Conservation (phyloP, 345 rosid genomes). For the Anastatica hierochuntica region DNA sequence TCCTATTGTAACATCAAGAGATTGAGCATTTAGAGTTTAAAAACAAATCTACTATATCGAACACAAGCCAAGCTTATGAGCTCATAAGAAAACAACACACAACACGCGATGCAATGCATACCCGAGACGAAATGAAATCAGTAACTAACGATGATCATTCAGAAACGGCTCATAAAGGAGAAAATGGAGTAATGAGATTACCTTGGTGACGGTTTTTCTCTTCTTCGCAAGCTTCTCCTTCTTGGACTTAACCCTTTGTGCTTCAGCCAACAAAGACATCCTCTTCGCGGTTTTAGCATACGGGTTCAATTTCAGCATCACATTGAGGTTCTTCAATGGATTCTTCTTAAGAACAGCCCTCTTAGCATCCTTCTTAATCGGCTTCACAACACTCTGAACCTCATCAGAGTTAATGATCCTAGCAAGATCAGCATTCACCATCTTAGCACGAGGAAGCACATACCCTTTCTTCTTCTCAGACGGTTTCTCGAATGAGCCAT, state of each 20-base stretch:
- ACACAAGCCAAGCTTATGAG: no score
- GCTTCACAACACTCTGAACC: conserved; percentile 87
- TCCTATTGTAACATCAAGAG: conserved; percentile 34
- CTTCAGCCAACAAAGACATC: conserved; percentile 93
- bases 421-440: conserved; percentile 90
- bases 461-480: conserved; percentile 93
- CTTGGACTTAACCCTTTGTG: conserved; percentile 83
- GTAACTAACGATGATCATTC: neutral
- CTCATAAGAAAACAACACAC: no score
- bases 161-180: neutral
- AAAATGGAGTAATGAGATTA: conserved; percentile 13
- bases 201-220: conserved; percentile 70
- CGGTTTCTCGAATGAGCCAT: conserved; percentile 71
- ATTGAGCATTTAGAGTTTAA: neutral
- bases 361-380: conserved; percentile 63
- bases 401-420: conserved; percentile 96
- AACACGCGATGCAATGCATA: neutral
- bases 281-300: conserved; percentile 94
- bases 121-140: neutral
- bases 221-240: conserved; percentile 94
- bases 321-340: conserved; percentile 78
- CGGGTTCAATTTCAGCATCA: conserved; percentile 76
- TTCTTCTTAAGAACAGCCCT: conserved; percentile 89
- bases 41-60: no score
- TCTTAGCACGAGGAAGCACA: conserved; percentile 73